Percentiles rank a stretch among this genome's conserved stretches.
phyloP scores from a whole-genome alignment of 768 basidiomycete genomes.

The Pholiota molesta region DNA sequence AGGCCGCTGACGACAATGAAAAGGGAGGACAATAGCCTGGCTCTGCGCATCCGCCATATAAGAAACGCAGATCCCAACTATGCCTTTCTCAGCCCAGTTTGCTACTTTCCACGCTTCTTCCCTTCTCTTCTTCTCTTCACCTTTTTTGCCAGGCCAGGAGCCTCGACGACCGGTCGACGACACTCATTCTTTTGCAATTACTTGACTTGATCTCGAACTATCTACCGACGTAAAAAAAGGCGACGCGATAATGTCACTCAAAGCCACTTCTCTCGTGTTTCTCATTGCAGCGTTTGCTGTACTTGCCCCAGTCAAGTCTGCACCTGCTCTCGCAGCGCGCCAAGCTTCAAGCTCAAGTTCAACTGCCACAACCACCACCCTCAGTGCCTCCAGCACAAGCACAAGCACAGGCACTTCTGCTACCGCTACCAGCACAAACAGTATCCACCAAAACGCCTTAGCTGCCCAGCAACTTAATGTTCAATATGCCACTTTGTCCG shows the following conservation, averaged over 20 bases:
- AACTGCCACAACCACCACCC: background rate
- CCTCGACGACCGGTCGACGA: conserved; percentile 24
- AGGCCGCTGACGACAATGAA: background rate
- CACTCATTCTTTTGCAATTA: conserved; percentile 14
- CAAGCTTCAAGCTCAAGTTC: conserved; percentile 19
- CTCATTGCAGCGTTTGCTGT: conserved; percentile 25
- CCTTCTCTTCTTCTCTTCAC: conserved; percentile 13
- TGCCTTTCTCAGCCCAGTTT: background rate
- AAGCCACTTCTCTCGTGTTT: conserved; percentile 16
- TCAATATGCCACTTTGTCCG: conserved; percentile 47
- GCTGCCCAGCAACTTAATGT: conserved; percentile 53
- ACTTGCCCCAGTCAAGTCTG: conserved; percentile 35
- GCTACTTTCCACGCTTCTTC: background rate
- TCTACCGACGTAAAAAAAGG: conserved; percentile 11
- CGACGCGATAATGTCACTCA: conserved; percentile 21
- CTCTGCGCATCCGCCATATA: background rate
- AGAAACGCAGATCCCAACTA: background rate
- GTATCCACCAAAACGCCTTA: conserved; percentile 44
- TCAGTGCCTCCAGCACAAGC: background rate
- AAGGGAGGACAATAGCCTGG: background rate
- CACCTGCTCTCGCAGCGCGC: conserved; percentile 33
- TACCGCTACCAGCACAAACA: conserved; percentile 9
- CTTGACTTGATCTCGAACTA: background rate
- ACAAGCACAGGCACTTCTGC: conserved; percentile 6
- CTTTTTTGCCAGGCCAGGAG: conserved; percentile 27